These are phyloP conservation scores for Leccinum broughii DNA, from an alignment of 768 basidiomycete genomes.

Conservation along the genomic window DNA sequence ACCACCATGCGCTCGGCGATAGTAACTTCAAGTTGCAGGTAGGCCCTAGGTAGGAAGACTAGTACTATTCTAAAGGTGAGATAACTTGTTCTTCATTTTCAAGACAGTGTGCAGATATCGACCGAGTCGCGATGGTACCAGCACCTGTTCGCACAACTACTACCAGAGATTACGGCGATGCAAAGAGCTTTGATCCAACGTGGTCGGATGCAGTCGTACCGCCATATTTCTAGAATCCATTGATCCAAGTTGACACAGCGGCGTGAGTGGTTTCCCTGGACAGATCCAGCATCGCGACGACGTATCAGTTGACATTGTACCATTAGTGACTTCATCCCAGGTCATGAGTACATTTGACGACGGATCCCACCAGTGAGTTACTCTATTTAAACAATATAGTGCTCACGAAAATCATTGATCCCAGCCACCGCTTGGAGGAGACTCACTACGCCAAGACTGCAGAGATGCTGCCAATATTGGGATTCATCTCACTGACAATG, in stretches of 20 bases:
- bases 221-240: background rate
- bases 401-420: conserved; percentile 2
- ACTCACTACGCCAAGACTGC: background rate
- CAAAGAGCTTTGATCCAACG: background rate
- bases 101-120: no score
- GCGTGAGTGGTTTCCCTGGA: conserved; percentile 8
- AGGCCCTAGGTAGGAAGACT: no score
- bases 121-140: no score
- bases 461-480: background rate
- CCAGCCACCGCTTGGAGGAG: background rate
- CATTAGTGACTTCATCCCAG: background rate
- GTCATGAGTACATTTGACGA: background rate
- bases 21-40: no score
- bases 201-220: background rate
- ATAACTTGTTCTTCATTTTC: no score
- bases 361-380: background rate
- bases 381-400: background rate
- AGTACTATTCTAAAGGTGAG: no score
- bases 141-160: background rate
- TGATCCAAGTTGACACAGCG: background rate
- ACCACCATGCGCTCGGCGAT: background rate
- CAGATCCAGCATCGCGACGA: background rate
- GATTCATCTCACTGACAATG: background rate
- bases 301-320: background rate
- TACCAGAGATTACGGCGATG: background rate